Conservation (phyloP, 2,329 filamentous ascomycete genomes). For the Pyricularia pennisetigena region DNA sequence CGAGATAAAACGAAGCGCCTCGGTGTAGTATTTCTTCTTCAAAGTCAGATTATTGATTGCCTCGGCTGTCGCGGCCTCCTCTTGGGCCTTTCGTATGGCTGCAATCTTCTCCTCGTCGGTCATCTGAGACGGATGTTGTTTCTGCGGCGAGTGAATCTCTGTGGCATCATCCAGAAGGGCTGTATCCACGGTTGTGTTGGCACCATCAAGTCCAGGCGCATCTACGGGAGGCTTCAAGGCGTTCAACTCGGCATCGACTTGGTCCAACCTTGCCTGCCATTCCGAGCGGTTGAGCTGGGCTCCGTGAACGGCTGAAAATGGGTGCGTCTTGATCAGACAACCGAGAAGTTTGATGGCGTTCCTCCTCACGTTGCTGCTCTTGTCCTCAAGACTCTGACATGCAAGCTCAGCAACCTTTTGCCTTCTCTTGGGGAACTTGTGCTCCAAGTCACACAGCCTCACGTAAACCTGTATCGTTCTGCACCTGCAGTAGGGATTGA, state of each 20-base stretch:
- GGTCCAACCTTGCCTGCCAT: slow-evolving; percentile 74
- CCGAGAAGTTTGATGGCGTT: slow-evolving; percentile 92
- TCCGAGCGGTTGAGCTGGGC: slow-evolving; percentile 76
- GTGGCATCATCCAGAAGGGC: slow-evolving; percentile 83
- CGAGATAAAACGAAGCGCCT: slow-evolving; percentile 89
- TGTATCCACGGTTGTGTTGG: slow-evolving; percentile 63
- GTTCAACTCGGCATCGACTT: slow-evolving; percentile 73
- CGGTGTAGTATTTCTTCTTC: slow-evolving; percentile 83
- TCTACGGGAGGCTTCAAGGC: slow-evolving; percentile 69
- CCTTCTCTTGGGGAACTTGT: slow-evolving; percentile 87
- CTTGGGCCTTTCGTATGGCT: slow-evolving; percentile 67
- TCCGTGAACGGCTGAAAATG: slow-evolving; percentile 85
- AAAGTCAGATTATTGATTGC: slow-evolving; percentile 79
- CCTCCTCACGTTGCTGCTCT: slow-evolving; percentile 91
- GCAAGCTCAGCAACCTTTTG: slow-evolving; percentile 83
- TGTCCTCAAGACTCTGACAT: slow-evolving; percentile 84
- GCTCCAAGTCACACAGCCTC: slow-evolving; percentile 86
- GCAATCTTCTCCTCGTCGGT: slow-evolving; percentile 69
- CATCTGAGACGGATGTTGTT: slow-evolving; percentile 42
- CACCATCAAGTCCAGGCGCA: slow-evolving; percentile 58
- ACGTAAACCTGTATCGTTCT: slow-evolving; percentile 88
- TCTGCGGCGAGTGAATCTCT: slow-evolving; percentile 60
- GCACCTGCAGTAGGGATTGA: slow-evolving; percentile 93
- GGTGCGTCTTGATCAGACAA: slow-evolving; percentile 84
- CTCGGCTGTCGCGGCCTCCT: slow-evolving; percentile 83